A percentile compares a stretch with the other conserved stretches of the same genome.
Evolutionary conservation across 352 stramenopile species (phyloP).

Genomic region (Halophytophthora batemanensis): DNA sequence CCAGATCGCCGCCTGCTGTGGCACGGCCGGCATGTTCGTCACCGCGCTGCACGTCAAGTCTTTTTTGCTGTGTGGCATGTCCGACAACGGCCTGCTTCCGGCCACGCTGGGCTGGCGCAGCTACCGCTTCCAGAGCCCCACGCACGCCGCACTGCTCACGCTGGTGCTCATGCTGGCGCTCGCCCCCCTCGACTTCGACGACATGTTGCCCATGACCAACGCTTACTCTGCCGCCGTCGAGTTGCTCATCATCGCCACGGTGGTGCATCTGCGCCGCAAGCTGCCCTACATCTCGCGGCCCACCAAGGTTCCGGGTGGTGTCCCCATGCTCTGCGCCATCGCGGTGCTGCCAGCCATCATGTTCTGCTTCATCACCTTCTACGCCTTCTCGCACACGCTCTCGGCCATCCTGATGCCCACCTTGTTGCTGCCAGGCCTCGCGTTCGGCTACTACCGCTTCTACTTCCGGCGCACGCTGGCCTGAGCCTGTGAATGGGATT

Average conservation of each 20-base stretch:
- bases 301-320: constrained; percentile 47
- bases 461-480: constrained; percentile 19
- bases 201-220: constrained; percentile 87
- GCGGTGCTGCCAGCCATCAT: constrained; percentile 36
- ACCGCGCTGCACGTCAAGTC: constrained; percentile 88
- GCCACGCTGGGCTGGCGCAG: constrained; percentile 63
- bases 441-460: constrained; percentile 23
- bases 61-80: constrained; percentile 79
- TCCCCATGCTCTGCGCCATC: constrained; percentile 28
- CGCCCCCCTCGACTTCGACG: constrained; percentile 57
- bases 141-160: constrained; percentile 32
- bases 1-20: constrained; percentile 67
- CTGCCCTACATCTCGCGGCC: constrained; percentile 69
- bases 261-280: constrained; percentile 82
- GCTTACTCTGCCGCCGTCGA: constrained; percentile 84
- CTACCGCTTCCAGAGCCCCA: constrained; percentile 31
- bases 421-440: constrained; percentile 39
- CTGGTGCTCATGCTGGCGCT: constrained; percentile 39
- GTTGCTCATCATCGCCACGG: constrained; percentile 87
- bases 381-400: constrained; percentile 27
- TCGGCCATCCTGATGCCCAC: constrained; percentile 29
- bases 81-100: constrained; percentile 81
- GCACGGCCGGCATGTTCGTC: constrained; percentile 87
- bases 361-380: constrained; percentile 52
- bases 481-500: constrained; percentile 1